Base-by-base conservation (phyloP, 108 stramenopile genomes). In the Stephanodiscus triporus region DNA sequence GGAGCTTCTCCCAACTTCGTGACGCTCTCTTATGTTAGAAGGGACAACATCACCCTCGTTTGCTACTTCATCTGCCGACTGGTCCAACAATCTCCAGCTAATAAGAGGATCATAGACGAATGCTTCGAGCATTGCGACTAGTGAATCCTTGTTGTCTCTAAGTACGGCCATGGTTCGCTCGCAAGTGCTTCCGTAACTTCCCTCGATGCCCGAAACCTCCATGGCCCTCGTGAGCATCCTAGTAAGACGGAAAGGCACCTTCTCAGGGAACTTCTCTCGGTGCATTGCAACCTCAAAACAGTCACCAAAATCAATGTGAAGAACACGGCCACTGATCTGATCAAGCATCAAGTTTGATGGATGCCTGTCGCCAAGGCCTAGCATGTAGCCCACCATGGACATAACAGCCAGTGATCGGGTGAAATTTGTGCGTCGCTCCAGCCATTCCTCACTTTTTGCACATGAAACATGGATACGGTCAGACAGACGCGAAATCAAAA, bases 101-200 rank as follows among this genome's bases (percentile, higher is more conserved):
- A 99, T 99, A 5, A 99, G 84, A 20, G 99, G 99, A 84, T 99
- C 99, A 70, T 99, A 95, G 22, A 99, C 97, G 82, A 99, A 99
- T 48, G 99, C 98, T 78, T 99, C 98, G 22, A 99, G 87, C 98
- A 99, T 98, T 14, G 98, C 95, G 27, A 98, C 95, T 48, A 99
- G 78, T 22, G 94, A 96, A 76, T 99, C 98, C 30, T 96, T 74
- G 78, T 96, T 98, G 64, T 97, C 95, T 40, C 98, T 85, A 63
- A 99, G 77, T 7, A 99, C 97, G 16, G 82, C 62, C 98, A 99
- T 99, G 22, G 97, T 97, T 36, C 89, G 78, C 77, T 99, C 99
- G 62, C 97, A 97, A 20, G 98, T 99, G 67, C 87, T 93, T 9
- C 98, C 85, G 75, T 96, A 99, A 60, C 95, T 98, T 53, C 99